phyloP scores from a whole-genome alignment of 768 basidiomycete species.

The Mycena venus region DNA sequence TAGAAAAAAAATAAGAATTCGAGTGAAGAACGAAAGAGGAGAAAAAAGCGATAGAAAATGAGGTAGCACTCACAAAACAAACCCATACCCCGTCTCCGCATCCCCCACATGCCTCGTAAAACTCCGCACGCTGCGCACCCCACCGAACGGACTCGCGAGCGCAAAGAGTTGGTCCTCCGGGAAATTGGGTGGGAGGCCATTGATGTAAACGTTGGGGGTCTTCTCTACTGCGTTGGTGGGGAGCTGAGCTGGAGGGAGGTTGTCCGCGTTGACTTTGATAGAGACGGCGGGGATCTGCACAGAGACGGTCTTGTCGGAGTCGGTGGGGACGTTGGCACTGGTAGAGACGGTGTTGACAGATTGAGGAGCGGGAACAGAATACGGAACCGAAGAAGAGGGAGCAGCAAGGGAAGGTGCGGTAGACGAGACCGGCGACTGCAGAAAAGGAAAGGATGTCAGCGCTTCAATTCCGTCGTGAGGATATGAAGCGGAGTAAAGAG shows the following conservation, averaged over 20 bases:
- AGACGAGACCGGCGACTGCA: no score
- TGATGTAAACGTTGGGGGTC: conserved; percentile 90
- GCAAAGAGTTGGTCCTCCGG: conserved; percentile 84
- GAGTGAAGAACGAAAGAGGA: not conserved
- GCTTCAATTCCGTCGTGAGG: no score
- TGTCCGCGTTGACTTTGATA: not conserved
- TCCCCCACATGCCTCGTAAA: conserved; percentile 89
- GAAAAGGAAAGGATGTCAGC: no score
- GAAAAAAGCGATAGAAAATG: not conserved
- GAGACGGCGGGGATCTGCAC: no score
- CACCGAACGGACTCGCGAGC: conserved; percentile 79
- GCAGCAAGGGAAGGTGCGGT: no score
- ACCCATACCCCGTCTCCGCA: conserved; percentile 63
- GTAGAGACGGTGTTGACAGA: no score
- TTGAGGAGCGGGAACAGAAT: no score
- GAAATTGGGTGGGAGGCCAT: conserved; percentile 87
- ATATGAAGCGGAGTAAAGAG: no score
- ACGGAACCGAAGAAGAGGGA: no score
- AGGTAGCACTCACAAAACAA: conserved; percentile 38
- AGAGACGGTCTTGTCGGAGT: no score
- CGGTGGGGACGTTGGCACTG: no score
- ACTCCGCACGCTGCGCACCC: conserved; percentile 82
- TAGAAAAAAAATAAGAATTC: conserved; percentile 44
- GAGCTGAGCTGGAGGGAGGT: no score
- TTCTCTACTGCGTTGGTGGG: conserved; percentile 46